Conservation (phyloP, 2,329 filamentous ascomycete genomes). For the Polytolypa hystricis region DNA sequence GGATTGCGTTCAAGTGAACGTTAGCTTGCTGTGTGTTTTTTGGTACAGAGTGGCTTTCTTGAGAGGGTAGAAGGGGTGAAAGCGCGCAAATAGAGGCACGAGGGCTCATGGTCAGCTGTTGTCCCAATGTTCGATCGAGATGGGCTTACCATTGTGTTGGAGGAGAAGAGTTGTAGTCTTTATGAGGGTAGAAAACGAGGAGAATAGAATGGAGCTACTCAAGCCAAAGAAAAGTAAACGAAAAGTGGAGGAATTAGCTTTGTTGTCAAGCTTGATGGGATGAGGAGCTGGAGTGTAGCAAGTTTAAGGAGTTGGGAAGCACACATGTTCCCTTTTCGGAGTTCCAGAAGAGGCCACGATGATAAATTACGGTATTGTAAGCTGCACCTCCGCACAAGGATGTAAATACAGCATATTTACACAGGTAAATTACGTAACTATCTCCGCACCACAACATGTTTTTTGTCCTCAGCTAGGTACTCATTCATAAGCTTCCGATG, state of each 20-base stretch:
- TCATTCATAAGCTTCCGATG: no score
- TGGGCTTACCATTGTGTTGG: conserved; percentile 9
- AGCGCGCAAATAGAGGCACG: neutral
- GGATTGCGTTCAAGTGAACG: neutral
- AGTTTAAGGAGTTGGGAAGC: neutral
- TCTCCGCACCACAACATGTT: no score
- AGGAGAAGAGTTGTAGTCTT: no score
- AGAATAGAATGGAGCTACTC: neutral
- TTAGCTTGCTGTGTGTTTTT: neutral
- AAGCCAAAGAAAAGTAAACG: neutral
- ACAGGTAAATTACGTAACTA: no score
- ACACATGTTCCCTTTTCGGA: conserved; percentile 1
- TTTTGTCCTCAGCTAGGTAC: no score
- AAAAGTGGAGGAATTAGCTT: neutral
- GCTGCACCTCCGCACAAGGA: no score
- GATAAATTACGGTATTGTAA: no score
- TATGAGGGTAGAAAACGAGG: neutral
- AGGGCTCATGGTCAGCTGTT: neutral
- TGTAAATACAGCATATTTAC: no score
- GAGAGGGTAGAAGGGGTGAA: neutral
- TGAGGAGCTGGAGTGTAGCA: neutral
- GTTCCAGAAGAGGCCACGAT: conserved; percentile 10
- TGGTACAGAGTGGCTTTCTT: neutral
- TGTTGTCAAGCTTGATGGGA: neutral
- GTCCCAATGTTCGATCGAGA: neutral